A percentile compares a stretch with the other conserved stretches of the same genome.
These are phyloP conservation scores for Carex arenaria DNA, from an alignment of 202 grass and related monocot species.

Conservation along the genomic window DNA sequence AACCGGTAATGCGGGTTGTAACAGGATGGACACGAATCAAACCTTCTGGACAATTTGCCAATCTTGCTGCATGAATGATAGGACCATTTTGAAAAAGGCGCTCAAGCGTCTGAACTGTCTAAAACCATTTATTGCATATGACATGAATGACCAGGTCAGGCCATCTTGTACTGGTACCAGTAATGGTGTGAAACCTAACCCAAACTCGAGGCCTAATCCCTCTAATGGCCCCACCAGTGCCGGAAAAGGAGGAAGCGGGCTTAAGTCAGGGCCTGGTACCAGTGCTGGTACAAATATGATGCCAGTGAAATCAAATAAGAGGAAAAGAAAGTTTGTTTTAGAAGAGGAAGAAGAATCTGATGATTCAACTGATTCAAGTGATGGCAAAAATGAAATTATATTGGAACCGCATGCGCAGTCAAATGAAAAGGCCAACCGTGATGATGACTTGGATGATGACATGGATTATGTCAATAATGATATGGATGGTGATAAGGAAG, in stretches of 20 bases:
- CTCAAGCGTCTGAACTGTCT: slow-evolving; percentile 62
- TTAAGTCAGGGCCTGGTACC: background rate
- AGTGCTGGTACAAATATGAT: background rate
- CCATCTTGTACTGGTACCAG: slow-evolving; percentile 8
- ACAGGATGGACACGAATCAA: too few species aligned
- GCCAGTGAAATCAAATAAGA: background rate
- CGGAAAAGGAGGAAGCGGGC: background rate
- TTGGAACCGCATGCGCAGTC: slow-evolving; percentile 27
- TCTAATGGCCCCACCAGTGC: background rate
- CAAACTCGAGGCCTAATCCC: slow-evolving; percentile 5
- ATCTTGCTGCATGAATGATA: slow-evolving; percentile 42
- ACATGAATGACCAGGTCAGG: slow-evolving; percentile 26
- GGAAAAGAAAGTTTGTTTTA: background rate
- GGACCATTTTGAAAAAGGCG: slow-evolving; percentile 29
- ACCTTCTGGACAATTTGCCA: slow-evolving; percentile 65
- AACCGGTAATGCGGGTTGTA: background rate
- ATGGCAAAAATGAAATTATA: slow-evolving; percentile 6
- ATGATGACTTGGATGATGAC: slow-evolving; percentile 18
- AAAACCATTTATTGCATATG: slow-evolving; percentile 23
- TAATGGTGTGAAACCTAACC: background rate
- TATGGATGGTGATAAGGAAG: slow-evolving; percentile 18
- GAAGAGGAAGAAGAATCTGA: slow-evolving; percentile 17
- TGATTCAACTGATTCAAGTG: background rate
- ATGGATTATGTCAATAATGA: slow-evolving; percentile 2
- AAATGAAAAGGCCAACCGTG: slow-evolving; percentile 1